phyloP scores from a whole-genome alignment of 345 rosid genomes.

The Populus euphratica region DNA sequence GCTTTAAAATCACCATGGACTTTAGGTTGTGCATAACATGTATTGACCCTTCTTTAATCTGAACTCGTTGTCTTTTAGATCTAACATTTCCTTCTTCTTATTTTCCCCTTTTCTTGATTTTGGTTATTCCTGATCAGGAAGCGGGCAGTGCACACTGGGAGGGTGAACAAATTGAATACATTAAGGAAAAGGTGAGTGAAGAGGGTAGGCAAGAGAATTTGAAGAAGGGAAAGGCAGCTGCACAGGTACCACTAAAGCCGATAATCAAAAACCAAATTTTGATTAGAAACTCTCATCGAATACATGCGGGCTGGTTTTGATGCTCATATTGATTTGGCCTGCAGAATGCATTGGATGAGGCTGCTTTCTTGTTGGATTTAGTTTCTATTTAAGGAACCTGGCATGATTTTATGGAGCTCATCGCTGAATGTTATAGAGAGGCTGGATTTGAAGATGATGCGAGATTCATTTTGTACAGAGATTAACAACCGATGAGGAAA shows the following conservation, averaged over 20 bases:
- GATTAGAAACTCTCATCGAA: not conserved
- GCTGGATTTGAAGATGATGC: constrained; percentile 67
- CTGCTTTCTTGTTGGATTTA: constrained; percentile 85
- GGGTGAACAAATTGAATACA: constrained; percentile 81
- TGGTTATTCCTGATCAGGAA: constrained; percentile 37
- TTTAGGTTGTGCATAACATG: constrained; percentile 72
- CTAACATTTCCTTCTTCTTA: not conserved
- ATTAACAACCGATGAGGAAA: constrained; percentile 26
- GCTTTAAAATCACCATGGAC: constrained; percentile 90
- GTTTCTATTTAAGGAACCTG: constrained; percentile 84
- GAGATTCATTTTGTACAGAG: constrained; percentile 50
- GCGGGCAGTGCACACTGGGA: constrained; percentile 81
- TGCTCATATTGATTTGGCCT: not conserved
- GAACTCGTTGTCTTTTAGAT: not conserved
- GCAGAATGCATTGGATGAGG: constrained; percentile 72
- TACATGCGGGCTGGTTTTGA: not conserved
- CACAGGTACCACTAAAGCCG: constrained; percentile 46
- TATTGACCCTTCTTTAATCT: constrained; percentile 20
- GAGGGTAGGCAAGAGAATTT: constrained; percentile 77
- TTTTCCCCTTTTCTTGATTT: not conserved
- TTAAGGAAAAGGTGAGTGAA: constrained; percentile 69
- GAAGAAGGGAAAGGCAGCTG: constrained; percentile 76
- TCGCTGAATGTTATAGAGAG: constrained; percentile 68
- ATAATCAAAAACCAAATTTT: not conserved
- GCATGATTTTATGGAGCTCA: constrained; percentile 47